Conservation (phyloP, 306 rosid species). For the Prunus mongolica region DNA sequence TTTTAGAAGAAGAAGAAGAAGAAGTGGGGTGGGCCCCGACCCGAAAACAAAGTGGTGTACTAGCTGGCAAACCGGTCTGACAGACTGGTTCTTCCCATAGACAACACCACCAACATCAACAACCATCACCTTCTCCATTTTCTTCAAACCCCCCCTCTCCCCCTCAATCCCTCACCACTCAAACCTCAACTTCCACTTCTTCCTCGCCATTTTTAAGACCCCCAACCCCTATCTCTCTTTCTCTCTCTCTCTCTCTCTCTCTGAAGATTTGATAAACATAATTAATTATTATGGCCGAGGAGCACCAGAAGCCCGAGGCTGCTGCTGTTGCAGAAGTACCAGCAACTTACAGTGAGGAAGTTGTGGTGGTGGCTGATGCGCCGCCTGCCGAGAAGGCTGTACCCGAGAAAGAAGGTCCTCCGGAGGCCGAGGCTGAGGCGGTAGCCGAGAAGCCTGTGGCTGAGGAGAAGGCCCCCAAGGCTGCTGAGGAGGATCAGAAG, state of each 20-base stretch:
- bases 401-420: constrained; percentile 4
- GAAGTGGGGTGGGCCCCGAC: constrained; percentile 18
- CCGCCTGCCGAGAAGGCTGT: constrained; percentile 23
- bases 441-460: constrained; percentile 5
- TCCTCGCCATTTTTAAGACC: neutral
- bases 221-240: neutral
- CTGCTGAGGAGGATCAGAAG: constrained; percentile 20
- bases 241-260: neutral
- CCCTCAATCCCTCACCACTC: neutral
- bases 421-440: constrained; percentile 7
- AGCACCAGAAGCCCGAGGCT: constrained; percentile 51
- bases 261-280: neutral
- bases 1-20: too few relatives aligned
- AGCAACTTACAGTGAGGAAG: constrained; percentile 16
- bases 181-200: neutral
- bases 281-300: constrained; percentile 53
- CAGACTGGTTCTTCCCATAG: constrained; percentile 49
- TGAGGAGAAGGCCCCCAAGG: constrained; percentile 16
- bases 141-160: neutral
- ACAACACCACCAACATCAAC: constrained; percentile 9
- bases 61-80: constrained; percentile 51
- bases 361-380: constrained; percentile 25
- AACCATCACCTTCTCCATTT: neutral
- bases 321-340: constrained; percentile 26
- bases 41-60: constrained; percentile 22